Evolutionary conservation across 2,329 filamentous ascomycete species (phyloP).

Genomic region (Talaromyces sp.): DNA sequence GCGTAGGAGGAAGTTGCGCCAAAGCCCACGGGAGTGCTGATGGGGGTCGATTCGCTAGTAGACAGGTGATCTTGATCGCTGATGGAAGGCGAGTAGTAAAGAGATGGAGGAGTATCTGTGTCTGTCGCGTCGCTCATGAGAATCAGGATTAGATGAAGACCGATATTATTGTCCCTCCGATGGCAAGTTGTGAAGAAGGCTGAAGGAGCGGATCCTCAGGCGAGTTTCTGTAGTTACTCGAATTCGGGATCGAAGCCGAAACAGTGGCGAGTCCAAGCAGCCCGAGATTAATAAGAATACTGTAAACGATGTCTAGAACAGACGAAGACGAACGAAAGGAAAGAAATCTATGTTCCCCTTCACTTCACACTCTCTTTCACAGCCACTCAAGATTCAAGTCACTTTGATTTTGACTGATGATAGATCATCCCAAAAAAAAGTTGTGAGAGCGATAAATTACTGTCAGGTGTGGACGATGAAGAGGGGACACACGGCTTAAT

Average conservation of each 20-base stretch:
- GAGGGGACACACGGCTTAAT: conserved; percentile 17
- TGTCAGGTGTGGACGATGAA: conserved; percentile 4
- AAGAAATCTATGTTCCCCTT: conserved; percentile 2
- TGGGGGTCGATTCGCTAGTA: conserved; percentile 50
- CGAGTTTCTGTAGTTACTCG: background rate
- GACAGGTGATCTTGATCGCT: conserved; percentile 51
- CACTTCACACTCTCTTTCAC: background rate
- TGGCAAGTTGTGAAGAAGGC: background rate
- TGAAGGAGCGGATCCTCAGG: conserved; percentile 2
- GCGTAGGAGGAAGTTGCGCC: conserved; percentile 40
- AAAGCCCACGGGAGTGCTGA: conserved; percentile 52
- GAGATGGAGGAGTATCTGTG: conserved; percentile 51
- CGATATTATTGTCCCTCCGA: background rate
- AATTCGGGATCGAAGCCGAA: conserved; percentile 14
- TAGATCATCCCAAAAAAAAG: conserved; percentile 14
- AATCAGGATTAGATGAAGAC: background rate
- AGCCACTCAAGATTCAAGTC: background rate
- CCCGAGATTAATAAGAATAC: background rate
- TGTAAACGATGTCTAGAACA: conserved; percentile 6
- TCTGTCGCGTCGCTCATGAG: conserved; percentile 56
- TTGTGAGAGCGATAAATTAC: conserved; percentile 10
- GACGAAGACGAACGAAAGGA: conserved; percentile 5
- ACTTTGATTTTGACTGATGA: conserved; percentile 1
- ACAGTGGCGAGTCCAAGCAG: conserved; percentile 8
- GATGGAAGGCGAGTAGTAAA: conserved; percentile 52